These are phyloP conservation scores for Globisporangium parvum DNA, from an alignment of 352 stramenopile species.

Conservation along the genomic window DNA sequence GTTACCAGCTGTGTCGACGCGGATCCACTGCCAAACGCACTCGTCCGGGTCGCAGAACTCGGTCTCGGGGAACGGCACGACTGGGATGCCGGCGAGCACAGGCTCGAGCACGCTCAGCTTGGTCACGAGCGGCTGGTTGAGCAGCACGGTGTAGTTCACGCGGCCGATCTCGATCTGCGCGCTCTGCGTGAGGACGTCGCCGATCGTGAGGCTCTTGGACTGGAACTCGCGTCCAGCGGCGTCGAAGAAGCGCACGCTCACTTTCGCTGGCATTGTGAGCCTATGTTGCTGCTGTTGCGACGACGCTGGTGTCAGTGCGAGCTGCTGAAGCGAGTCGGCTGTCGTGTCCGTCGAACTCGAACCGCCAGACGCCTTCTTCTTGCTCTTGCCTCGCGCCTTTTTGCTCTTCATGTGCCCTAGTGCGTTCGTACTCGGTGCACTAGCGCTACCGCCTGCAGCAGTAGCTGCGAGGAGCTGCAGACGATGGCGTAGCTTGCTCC, in stretches of 20 bases:
- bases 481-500: conserved; percentile 54
- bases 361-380: conserved; percentile 8
- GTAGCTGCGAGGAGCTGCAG: conserved; percentile 45
- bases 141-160: conserved; percentile 38
- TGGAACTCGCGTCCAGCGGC: conserved; percentile 24
- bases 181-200: conserved; percentile 41
- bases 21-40: conserved; percentile 61
- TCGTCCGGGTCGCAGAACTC: conserved; percentile 61
- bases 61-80: conserved; percentile 40
- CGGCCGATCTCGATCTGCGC: conserved; percentile 34
- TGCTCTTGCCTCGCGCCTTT: not conserved
- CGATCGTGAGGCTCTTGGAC: conserved; percentile 23
- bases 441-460: too few species aligned
- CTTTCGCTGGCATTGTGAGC: not conserved
- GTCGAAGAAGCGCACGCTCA: conserved; percentile 44
- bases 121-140: conserved; percentile 58
- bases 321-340: not conserved
- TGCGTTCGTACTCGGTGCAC: not conserved
- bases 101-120: conserved; percentile 38
- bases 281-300: not conserved
- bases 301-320: not conserved
- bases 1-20: conserved; percentile 9
- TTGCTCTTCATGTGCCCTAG: conserved; percentile 1
- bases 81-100: conserved; percentile 35
- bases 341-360: not conserved